A percentile compares a stretch with the other conserved stretches of the same genome.
These are phyloP conservation scores for Trichoderma simmonsii DNA, from an alignment of 2,329 filamentous ascomycete genomes.

Conservation along the genomic window DNA sequence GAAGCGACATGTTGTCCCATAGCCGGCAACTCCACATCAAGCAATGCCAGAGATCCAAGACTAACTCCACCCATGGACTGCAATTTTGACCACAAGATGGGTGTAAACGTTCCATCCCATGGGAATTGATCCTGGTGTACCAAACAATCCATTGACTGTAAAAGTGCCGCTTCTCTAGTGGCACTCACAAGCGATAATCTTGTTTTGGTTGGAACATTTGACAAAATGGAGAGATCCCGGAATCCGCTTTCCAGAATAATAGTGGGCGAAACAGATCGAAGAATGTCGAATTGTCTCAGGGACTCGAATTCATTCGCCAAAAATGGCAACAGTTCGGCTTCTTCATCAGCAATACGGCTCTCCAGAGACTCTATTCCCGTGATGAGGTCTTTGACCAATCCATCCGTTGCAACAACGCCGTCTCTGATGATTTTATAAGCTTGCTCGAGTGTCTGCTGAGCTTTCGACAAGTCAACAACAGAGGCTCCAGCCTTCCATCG, in stretches of 20 bases:
- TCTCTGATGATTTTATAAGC: slow-evolving; percentile 54
- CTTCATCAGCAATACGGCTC: slow-evolving; percentile 40
- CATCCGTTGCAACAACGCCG: slow-evolving; percentile 39
- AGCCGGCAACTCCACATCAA: slow-evolving; percentile 63
- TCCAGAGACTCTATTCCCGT: slow-evolving; percentile 53
- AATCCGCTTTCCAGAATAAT: not conserved
- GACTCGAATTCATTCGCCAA: slow-evolving; percentile 55
- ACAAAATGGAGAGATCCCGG: slow-evolving; percentile 40
- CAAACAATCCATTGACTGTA: slow-evolving; percentile 50
- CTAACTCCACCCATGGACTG: slow-evolving; percentile 50
- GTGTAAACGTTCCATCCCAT: slow-evolving; percentile 41
- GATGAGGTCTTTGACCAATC: slow-evolving; percentile 48
- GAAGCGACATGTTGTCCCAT: slow-evolving; percentile 54
- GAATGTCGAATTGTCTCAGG: slow-evolving; percentile 50
- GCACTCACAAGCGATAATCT: slow-evolving; percentile 34
- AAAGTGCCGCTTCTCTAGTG: slow-evolving; percentile 35
- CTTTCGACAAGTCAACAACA: slow-evolving; percentile 49
- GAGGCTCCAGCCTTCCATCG: slow-evolving; percentile 56
- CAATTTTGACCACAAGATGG: slow-evolving; percentile 54
- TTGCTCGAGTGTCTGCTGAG: slow-evolving; percentile 53
- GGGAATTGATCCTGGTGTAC: slow-evolving; percentile 37
- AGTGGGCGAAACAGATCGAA: slow-evolving; percentile 31
- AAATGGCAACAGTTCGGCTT: slow-evolving; percentile 45
- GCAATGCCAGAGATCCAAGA: slow-evolving; percentile 58
- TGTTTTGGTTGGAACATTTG: slow-evolving; percentile 38